A percentile compares a stretch with the other conserved stretches of the same genome.
Conservation (phyloP, 2,329 filamentous ascomycete genomes). For the Fusarium odoratissimum region DNA sequence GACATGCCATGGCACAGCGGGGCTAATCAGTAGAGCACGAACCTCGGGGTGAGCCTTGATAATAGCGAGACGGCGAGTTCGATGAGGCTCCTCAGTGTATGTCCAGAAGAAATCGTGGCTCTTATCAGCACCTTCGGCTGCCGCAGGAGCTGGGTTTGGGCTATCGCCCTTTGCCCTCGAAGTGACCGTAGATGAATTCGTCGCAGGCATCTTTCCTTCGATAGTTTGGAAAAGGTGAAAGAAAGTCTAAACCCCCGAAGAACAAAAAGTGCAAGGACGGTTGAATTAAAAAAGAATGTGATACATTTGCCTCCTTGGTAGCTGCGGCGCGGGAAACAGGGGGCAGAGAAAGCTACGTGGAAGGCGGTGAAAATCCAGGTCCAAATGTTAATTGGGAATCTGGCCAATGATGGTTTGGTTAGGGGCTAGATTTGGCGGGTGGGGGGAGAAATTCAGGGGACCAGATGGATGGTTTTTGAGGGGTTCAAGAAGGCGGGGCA, state of each 20-base stretch:
- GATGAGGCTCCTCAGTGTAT: conserved; percentile 97
- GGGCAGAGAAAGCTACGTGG: conserved; percentile 36
- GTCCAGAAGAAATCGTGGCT: conserved; percentile 89
- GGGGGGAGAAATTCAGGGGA: conserved; percentile 32
- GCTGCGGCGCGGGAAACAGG: conserved; percentile 20
- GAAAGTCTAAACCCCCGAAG: neutral
- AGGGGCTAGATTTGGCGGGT: conserved; percentile 30
- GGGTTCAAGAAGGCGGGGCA: conserved; percentile 40
- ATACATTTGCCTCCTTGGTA: conserved; percentile 31
- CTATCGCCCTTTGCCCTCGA: conserved; percentile 47
- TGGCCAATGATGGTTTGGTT: conserved; percentile 19
- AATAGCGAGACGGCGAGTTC: conserved; percentile 89
- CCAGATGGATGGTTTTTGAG: conserved; percentile 29
- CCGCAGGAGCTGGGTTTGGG: conserved; percentile 26
- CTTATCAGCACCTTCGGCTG: conserved; percentile 30
- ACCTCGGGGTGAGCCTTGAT: conserved; percentile 99
- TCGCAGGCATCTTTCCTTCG: conserved; percentile 39
- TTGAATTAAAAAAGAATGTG: conserved; percentile 28
- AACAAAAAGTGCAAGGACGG: neutral
- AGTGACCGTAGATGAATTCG: conserved; percentile 51
- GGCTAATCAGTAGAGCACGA: conserved; percentile 39
- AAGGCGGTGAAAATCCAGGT: conserved; percentile 44
- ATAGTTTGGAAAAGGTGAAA: neutral
- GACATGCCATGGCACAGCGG: neutral
- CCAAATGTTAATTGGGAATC: conserved; percentile 18